A percentile compares a stretch with the other conserved stretches of the same genome.
These are phyloP conservation scores for Arthroderma uncinatum DNA, from an alignment of 2,329 filamentous ascomycete genomes.

Conservation along the genomic window DNA sequence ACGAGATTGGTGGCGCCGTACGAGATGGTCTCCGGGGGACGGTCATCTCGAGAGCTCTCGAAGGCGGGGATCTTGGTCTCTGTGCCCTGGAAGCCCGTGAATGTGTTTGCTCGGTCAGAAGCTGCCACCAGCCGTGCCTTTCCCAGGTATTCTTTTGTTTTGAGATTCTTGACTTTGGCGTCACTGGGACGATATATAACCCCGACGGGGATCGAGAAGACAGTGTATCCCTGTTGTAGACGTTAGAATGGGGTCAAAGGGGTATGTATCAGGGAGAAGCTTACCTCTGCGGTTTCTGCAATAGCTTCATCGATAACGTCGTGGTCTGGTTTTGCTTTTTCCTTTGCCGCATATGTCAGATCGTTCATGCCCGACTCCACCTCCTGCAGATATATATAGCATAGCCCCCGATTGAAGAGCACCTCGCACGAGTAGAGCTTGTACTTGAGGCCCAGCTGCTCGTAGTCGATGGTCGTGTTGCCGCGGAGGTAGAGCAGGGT, in stretches of 20 bases:
- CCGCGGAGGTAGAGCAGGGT: constrained; percentile 87
- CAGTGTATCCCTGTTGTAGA: constrained; percentile 68
- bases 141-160: constrained; percentile 93
- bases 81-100: constrained; percentile 67
- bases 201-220: constrained; percentile 95
- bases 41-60: constrained; percentile 50
- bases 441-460: constrained; percentile 88
- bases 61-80: constrained; percentile 51
- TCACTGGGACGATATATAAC: constrained; percentile 93
- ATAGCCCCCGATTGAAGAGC: constrained; percentile 90
- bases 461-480: constrained; percentile 96
- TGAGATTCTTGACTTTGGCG: constrained; percentile 95
- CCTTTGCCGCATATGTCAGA: constrained; percentile 78
- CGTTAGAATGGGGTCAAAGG: constrained; percentile 9
- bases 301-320: constrained; percentile 98
- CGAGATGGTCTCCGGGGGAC: constrained; percentile 72
- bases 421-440: constrained; percentile 97
- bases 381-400: constrained; percentile 94
- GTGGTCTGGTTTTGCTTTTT: constrained; percentile 93
- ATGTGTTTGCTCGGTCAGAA: constrained; percentile 67
- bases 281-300: constrained; percentile 77
- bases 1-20: constrained; percentile 90
- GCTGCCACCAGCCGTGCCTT: constrained; percentile 90
- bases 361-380: constrained; percentile 85
- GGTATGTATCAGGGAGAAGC: constrained; percentile 14